These are phyloP conservation scores for Trichoderma hamatum DNA, from an alignment of 2,329 filamentous ascomycete species.

Conservation along the genomic window DNA sequence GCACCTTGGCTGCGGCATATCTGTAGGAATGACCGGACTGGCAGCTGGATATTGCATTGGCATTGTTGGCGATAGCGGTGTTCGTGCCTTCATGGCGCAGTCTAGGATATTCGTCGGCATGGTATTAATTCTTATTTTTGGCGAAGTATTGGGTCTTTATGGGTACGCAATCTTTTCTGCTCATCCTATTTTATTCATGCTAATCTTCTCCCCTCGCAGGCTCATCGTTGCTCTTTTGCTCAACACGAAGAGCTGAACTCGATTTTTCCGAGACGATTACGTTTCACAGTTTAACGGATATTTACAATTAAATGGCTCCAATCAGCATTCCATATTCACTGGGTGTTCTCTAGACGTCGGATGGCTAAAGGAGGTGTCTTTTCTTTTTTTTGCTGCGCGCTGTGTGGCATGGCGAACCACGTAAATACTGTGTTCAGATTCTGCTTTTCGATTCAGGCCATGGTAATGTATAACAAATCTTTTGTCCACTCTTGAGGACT, in stretches of 20 bases:
- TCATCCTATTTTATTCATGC: too few species aligned
- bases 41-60: slow-evolving; percentile 97
- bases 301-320: neutral
- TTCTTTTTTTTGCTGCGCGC: slow-evolving; percentile 35
- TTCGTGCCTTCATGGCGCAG: slow-evolving; percentile 94
- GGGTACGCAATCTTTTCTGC: slow-evolving; percentile 64
- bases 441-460: neutral
- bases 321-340: slow-evolving; percentile 8
- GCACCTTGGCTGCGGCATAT: slow-evolving; percentile 88
- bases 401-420: neutral
- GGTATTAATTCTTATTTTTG: slow-evolving; percentile 98
- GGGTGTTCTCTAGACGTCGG: slow-evolving; percentile 25
- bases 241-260: slow-evolving; percentile 80
- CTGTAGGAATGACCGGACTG: slow-evolving; percentile 88
- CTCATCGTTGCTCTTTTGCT: slow-evolving; percentile 92
- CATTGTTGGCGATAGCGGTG: slow-evolving; percentile 90
- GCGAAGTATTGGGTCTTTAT: slow-evolving; percentile 94
- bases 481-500: neutral
- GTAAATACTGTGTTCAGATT: neutral
- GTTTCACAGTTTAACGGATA: slow-evolving; percentile 12
- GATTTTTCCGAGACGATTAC: slow-evolving; percentile 27
- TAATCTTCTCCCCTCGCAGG: slow-evolving; percentile 47
- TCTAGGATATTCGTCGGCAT: slow-evolving; percentile 96
- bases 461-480: neutral
- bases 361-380: slow-evolving; percentile 46